Evolutionary conservation across 139 green algal genomes (phyloP).

Genomic region (Trebouxia sp.): DNA sequence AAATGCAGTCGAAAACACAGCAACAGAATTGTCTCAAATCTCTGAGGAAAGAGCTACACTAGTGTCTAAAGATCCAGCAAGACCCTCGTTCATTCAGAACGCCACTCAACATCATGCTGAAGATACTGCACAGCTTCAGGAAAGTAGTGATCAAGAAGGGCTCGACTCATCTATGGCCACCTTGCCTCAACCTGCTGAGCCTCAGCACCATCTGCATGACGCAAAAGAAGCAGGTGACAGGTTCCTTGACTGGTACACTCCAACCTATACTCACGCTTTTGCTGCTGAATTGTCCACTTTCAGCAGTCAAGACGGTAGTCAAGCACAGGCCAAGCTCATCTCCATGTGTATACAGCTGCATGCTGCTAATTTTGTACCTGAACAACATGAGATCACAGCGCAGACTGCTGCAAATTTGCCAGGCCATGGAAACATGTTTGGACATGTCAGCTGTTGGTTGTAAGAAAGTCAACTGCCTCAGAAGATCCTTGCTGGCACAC

Average conservation of each 20-base stretch:
- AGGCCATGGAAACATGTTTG: neutral
- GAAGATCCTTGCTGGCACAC: too few species aligned
- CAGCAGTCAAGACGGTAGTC: conserved; percentile 5
- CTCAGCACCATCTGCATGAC: too few species aligned
- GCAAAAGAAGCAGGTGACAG: too few species aligned
- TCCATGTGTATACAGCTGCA: neutral
- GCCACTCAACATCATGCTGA: neutral
- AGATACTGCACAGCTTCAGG: too few species aligned
- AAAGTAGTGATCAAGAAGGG: too few species aligned
- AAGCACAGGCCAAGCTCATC: neutral
- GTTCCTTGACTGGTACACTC: neutral
- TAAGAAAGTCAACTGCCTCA: neutral
- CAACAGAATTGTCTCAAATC: too few species aligned
- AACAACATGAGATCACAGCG: neutral
- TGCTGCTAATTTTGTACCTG: neutral
- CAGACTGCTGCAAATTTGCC: neutral
- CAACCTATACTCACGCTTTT: neutral
- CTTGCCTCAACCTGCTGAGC: too few species aligned
- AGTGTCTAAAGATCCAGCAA: neutral
- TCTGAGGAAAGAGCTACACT: neutral
- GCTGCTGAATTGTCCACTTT: neutral
- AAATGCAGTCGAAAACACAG: too few species aligned
- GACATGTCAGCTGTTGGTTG: neutral
- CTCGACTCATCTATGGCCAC: too few species aligned
- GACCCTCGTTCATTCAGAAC: neutral